phyloP scores from a whole-genome alignment of 768 basidiomycete genomes.

The Glaciozyma antarctica region DNA sequence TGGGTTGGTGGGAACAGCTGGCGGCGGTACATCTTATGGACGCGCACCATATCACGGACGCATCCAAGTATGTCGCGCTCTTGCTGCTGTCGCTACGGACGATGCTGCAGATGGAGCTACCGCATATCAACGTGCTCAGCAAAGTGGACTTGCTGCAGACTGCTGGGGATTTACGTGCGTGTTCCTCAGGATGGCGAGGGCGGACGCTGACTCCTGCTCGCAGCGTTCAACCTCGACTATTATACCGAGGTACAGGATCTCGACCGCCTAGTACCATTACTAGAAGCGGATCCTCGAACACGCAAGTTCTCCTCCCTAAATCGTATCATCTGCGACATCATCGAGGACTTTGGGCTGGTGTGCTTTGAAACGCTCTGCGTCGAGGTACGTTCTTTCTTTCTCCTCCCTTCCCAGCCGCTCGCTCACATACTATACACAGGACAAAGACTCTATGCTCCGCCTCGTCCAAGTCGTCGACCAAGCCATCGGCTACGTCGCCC shows the following conservation, averaged over 20 bases:
- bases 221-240: constrained; percentile 94
- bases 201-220: background rate
- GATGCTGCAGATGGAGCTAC: constrained; percentile 98
- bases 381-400: constrained; percentile 51
- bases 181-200: background rate
- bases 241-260: constrained; percentile 98
- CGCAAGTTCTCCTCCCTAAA: constrained; percentile 70
- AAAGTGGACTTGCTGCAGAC: constrained; percentile 85
- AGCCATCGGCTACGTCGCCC: constrained; percentile 81
- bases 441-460: constrained; percentile 89
- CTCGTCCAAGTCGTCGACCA: constrained; percentile 75
- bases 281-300: constrained; percentile 50
- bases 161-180: constrained; percentile 81
- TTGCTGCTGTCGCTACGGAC: constrained; percentile 83
- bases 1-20: constrained; percentile 47
- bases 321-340: constrained; percentile 78
- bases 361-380: constrained; percentile 95
- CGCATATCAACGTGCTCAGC: constrained; percentile 92
- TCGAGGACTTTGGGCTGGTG: constrained; percentile 86
- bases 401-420: background rate
- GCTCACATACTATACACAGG: constrained; percentile 45
- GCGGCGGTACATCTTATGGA: constrained; percentile 93
- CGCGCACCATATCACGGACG: constrained; percentile 92
- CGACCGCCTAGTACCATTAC: constrained; percentile 67
- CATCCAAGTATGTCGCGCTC: constrained; percentile 86